Conservation (phyloP, 176 grass and related monocot genomes). For the Aegilops tauschii region DNA sequence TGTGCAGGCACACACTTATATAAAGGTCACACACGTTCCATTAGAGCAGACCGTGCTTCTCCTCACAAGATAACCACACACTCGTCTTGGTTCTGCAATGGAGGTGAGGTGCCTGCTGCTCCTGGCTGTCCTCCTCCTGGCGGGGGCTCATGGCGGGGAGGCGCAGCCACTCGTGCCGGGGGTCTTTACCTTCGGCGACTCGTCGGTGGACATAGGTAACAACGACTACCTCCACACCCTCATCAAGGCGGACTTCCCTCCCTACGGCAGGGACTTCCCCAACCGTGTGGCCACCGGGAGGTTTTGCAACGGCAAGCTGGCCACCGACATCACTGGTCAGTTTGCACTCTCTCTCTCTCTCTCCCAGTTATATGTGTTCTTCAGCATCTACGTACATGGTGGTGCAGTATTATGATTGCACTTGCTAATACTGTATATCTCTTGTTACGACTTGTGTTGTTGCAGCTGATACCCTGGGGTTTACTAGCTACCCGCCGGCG, state of each 20-base stretch:
- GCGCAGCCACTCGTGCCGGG: slow-evolving; percentile 81
- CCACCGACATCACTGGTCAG: slow-evolving; percentile 88
- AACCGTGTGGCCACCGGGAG: slow-evolving; percentile 72
- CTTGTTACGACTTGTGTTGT: not conserved
- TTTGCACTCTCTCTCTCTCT: not conserved
- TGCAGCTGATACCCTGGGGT: slow-evolving; percentile 81
- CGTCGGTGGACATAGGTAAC: slow-evolving; percentile 84
- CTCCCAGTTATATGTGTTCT: not conserved
- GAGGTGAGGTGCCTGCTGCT: slow-evolving; percentile 14
- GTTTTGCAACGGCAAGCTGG: slow-evolving; percentile 96
- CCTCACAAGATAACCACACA: not conserved
- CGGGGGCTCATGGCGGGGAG: slow-evolving; percentile 10
- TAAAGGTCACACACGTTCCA: slow-evolving; percentile 23
- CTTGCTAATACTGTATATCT: not conserved
- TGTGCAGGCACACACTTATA: slow-evolving; percentile 4
- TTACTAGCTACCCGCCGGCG: slow-evolving; percentile 61
- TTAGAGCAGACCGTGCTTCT: slow-evolving; percentile 12
- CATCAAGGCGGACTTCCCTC: slow-evolving; percentile 82
- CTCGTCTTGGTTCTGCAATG: not conserved
- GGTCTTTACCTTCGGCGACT: slow-evolving; percentile 83
- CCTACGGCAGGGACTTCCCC: slow-evolving; percentile 87
- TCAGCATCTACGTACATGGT: not conserved
- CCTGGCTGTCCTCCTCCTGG: slow-evolving; percentile 42
- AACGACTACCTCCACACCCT: slow-evolving; percentile 84
- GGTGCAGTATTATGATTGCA: not conserved